phyloP scores from a whole-genome alignment of 179 eudicot species.

The Patellifolia procumbens region DNA sequence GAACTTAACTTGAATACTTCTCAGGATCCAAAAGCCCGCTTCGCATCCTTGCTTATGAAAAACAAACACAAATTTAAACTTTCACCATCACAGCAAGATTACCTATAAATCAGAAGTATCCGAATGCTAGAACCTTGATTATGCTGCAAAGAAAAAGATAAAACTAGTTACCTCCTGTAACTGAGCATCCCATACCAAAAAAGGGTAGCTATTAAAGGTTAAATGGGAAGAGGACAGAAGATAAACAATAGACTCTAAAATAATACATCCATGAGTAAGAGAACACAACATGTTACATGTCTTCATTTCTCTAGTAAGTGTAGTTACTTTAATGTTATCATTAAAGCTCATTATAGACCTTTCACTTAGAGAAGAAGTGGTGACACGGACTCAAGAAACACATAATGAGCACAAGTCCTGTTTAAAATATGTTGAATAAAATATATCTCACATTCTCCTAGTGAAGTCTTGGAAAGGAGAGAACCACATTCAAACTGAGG shows the following conservation, averaged over 20 bases:
- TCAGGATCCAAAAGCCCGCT: neutral
- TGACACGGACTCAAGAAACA: neutral
- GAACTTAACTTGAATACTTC: neutral
- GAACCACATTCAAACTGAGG: too few relatives aligned
- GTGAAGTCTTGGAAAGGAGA: too few relatives aligned
- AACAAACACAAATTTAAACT: neutral
- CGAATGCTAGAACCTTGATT: conserved; percentile 65
- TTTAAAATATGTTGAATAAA: neutral
- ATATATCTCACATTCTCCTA: neutral
- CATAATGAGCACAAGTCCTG: neutral
- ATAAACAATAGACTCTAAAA: conserved; percentile 8
- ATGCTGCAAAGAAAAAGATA: conserved; percentile 52
- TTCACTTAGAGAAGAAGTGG: neutral
- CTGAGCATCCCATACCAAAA: neutral
- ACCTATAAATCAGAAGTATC: conserved; percentile 84
- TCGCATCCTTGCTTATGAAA: neutral
- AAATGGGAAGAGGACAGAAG: neutral
- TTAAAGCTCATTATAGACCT: neutral
- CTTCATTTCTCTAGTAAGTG: neutral
- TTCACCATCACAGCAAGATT: conserved; percentile 5
- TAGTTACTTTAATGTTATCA: neutral
- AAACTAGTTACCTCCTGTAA: conserved; percentile 27
- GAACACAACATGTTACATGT: neutral
- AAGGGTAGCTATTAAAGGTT: neutral
- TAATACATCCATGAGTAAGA: neutral